phyloP scores from a whole-genome alignment of 768 basidiomycete genomes.

The Suillus weaverae region DNA sequence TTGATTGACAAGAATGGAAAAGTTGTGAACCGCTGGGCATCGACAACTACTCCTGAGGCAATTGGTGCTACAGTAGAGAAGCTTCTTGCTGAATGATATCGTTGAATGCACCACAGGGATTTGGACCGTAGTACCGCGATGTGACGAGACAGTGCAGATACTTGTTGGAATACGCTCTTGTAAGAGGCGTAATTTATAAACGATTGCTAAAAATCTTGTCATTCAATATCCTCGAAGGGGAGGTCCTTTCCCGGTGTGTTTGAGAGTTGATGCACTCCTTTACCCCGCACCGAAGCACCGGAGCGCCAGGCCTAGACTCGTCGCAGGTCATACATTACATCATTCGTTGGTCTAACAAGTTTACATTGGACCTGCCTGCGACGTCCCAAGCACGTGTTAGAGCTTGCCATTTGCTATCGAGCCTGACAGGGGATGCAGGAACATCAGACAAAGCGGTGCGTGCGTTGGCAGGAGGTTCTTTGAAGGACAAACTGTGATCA shows the following conservation, averaged over 20 bases:
- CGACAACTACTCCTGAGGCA: slow-evolving; percentile 66
- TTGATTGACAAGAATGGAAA: slow-evolving; percentile 55
- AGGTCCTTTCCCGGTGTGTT: not conserved
- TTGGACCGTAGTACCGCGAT: not conserved
- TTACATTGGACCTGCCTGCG: no score
- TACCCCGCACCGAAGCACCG: not conserved
- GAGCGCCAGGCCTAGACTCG: not conserved
- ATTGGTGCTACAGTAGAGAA: slow-evolving; percentile 67
- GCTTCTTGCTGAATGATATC: slow-evolving; percentile 40
- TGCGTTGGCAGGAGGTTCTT: no score
- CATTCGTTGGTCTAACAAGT: not conserved
- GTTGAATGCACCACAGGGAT: not conserved
- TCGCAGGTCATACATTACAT: not conserved
- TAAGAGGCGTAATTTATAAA: not conserved
- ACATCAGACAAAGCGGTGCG: no score
- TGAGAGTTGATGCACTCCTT: not conserved
- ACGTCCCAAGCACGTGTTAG: no score
- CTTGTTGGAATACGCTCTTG: not conserved
- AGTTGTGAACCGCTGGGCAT: slow-evolving; percentile 72
- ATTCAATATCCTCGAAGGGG: not conserved
- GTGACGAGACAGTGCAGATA: not conserved
- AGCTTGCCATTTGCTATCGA: no score
- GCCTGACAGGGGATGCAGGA: no score
- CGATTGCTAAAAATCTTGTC: not conserved
- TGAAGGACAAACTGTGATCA: no score